phyloP scores from a whole-genome alignment of 768 basidiomycete genomes.

The Agrocybe praecox region DNA sequence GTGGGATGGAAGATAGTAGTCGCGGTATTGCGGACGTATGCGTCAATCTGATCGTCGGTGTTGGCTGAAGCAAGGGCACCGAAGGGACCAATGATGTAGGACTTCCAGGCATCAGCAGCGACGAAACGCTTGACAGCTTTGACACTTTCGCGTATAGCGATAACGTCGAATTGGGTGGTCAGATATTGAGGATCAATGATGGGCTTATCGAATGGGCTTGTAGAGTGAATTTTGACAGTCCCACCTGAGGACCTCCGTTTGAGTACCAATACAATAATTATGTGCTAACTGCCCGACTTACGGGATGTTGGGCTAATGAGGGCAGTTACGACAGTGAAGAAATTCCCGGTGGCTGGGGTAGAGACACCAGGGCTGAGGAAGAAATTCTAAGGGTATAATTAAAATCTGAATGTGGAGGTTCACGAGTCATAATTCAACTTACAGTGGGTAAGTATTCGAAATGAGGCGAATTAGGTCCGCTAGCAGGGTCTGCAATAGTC shows the following conservation, averaged over 20 bases:
- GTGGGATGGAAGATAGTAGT: conserved; percentile 30
- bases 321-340: conserved; percentile 18
- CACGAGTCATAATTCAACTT: conserved; percentile 7
- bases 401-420: neutral
- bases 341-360: conserved; percentile 21
- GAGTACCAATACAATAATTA: neutral
- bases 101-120: conserved; percentile 24
- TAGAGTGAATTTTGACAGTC: conserved; percentile 35
- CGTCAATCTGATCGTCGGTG: conserved; percentile 25
- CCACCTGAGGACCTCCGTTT: conserved; percentile 24
- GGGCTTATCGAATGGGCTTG: conserved; percentile 43
- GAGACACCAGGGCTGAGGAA: conserved; percentile 3
- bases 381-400: neutral
- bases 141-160: conserved; percentile 26
- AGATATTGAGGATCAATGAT: conserved; percentile 52
- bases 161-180: conserved; percentile 26
- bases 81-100: conserved; percentile 22
- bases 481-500: conserved; percentile 31
- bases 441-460: conserved; percentile 36
- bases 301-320: conserved; percentile 29
- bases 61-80: conserved; percentile 9
- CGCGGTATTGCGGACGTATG: conserved; percentile 20
- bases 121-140: conserved; percentile 22
- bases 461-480: conserved; percentile 37
- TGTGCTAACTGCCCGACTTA: conserved; percentile 13